These are phyloP conservation scores for Pittosporum tobira DNA, from an alignment of 129 eudicot species.

Conservation along the genomic window DNA sequence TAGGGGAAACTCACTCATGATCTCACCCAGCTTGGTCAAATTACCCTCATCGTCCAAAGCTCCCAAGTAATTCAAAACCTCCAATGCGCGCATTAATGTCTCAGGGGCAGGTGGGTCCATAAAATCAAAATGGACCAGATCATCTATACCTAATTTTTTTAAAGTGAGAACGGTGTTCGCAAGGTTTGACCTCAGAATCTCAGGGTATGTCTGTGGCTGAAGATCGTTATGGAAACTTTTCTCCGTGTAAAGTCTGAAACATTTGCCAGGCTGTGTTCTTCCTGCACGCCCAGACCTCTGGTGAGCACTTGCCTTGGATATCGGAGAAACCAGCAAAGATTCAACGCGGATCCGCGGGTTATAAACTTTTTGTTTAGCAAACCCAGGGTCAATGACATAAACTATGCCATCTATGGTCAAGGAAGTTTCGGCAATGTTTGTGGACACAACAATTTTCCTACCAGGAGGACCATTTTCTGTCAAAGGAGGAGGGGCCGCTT, in stretches of 20 bases:
- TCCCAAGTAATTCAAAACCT: conserved; percentile 92
- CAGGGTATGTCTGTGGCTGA: conserved; percentile 91
- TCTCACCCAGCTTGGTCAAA: conserved; percentile 79
- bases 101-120: conserved; percentile 99
- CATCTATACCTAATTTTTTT: conserved; percentile 94
- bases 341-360: conserved; percentile 97
- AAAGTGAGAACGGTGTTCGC: conserved; percentile 89
- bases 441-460: conserved; percentile 90
- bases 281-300: conserved; percentile 99
- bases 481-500: conserved; percentile 78
- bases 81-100: conserved; percentile 93
- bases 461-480: conserved; percentile 88
- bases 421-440: conserved; percentile 97
- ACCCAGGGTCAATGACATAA: conserved; percentile 94
- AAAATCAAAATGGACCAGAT: conserved; percentile 94
- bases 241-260: conserved; percentile 88
- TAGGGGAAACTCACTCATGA: conserved; percentile 89
- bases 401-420: conserved; percentile 96
- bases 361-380: conserved; percentile 93
- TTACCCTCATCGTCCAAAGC: conserved; percentile 98
- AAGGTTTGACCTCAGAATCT: conserved; percentile 82
- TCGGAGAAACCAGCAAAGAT: conserved; percentile 89
- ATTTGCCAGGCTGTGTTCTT: conserved; percentile 96
- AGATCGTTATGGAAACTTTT: conserved; percentile 87
- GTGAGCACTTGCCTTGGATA: conserved; percentile 96